A percentile compares a stretch with the other conserved stretches of the same genome.
Conservation (phyloP, 768 basidiomycete species). For the Xerocomus brunneocitrinus region DNA sequence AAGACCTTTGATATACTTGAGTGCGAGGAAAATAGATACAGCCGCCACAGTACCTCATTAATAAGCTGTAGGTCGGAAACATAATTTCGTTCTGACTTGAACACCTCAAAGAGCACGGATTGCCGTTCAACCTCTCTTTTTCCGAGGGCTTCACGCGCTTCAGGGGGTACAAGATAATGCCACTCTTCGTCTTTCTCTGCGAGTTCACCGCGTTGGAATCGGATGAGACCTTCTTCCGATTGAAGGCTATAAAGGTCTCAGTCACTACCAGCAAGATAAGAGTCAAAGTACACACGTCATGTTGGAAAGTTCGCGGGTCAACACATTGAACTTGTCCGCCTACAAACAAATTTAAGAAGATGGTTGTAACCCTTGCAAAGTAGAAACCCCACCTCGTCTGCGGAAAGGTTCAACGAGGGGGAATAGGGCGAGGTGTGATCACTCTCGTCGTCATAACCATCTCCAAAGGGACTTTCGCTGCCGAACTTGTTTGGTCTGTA, state of each 20-base stretch:
- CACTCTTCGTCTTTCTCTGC: conserved; percentile 75
- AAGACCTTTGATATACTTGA: conserved; percentile 51
- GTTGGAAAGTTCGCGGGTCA: conserved; percentile 34
- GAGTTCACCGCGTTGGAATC: conserved; percentile 65
- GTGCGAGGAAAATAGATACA: not conserved
- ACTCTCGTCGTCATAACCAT: conserved; percentile 14
- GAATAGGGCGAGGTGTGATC: conserved; percentile 32
- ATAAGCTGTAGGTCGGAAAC: conserved; percentile 72
- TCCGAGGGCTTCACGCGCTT: conserved; percentile 64
- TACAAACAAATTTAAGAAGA: conserved; percentile 15
- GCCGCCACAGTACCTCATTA: conserved; percentile 47
- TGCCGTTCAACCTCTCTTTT: conserved; percentile 81
- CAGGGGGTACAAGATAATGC: conserved; percentile 72
- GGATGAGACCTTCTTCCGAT: conserved; percentile 57
- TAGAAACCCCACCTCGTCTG: conserved; percentile 33
- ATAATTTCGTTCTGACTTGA: conserved; percentile 88
- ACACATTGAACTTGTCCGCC: conserved; percentile 25
- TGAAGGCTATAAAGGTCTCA: conserved; percentile 42
- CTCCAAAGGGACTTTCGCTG: conserved; percentile 19
- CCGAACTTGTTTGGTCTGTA: conserved; percentile 42
- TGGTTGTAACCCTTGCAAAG: conserved; percentile 20
- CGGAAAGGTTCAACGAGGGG: conserved; percentile 32
- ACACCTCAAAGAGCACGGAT: conserved; percentile 82
- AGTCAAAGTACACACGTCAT: conserved; percentile 35
- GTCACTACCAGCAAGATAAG: conserved; percentile 2